Conservation (phyloP, 2,329 filamentous ascomycete species). For the Tolypocladium nubicola region DNA sequence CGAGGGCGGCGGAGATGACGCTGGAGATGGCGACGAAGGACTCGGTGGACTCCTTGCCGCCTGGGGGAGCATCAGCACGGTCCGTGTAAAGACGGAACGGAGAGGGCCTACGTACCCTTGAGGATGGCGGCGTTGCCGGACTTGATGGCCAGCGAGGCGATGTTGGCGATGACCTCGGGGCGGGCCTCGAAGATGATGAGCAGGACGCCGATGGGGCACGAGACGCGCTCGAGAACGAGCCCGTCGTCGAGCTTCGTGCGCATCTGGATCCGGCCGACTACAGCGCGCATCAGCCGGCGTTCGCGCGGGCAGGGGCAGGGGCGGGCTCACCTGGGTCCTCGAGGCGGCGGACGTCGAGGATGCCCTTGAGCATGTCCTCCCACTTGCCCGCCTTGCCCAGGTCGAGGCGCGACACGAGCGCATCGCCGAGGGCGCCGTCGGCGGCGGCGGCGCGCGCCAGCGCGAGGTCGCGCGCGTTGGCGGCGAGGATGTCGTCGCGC, state of each 20-base stretch:
- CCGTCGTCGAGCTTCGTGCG: conserved; percentile 80
- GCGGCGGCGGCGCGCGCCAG: conserved; percentile 63
- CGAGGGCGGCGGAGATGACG: conserved; percentile 71
- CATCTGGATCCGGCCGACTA: conserved; percentile 76
- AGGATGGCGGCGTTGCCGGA: conserved; percentile 95
- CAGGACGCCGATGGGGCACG: conserved; percentile 92
- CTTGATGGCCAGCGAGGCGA: conserved; percentile 90
- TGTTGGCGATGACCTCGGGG: conserved; percentile 97
- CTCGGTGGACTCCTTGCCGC: conserved; percentile 88
- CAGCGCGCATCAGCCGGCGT: background rate
- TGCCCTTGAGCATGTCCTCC: conserved; percentile 95
- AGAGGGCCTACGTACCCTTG: conserved; percentile 49
- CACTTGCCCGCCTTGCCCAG: conserved; percentile 81
- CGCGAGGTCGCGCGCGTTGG: conserved; percentile 76
- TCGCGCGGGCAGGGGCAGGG: too few species aligned
- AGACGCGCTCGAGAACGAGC: conserved; percentile 75
- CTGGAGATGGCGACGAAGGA: conserved; percentile 88
- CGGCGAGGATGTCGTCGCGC: conserved; percentile 68
- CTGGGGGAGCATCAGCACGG: conserved; percentile 23
- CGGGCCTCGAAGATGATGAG: conserved; percentile 97
- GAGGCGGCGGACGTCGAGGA: conserved; percentile 74
- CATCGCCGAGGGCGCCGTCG: conserved; percentile 66
- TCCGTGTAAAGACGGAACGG: background rate
- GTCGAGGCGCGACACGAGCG: conserved; percentile 80
- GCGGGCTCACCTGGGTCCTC: conserved; percentile 63